Evolutionary conservation across 73 alveolate genomes (phyloP).

Genomic region (Paramecium primaurelia): DNA sequence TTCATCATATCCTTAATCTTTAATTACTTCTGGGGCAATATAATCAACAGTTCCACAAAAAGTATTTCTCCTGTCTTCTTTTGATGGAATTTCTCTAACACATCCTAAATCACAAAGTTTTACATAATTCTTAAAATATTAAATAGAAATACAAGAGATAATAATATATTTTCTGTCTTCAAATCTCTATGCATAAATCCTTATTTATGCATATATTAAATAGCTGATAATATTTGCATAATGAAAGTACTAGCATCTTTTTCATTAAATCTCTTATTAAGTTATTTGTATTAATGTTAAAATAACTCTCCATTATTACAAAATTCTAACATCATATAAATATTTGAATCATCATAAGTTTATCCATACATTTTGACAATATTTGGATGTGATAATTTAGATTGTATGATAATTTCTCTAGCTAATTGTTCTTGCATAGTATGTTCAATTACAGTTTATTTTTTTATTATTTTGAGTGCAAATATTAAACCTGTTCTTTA

Average conservation of each 20-base stretch:
- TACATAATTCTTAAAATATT: background rate
- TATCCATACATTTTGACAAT: constrained; percentile 44
- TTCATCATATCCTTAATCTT: constrained; percentile 78
- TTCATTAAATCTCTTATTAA: background rate
- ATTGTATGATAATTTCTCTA: background rate
- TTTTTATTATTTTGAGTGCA: constrained; percentile 11
- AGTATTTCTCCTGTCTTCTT: constrained; percentile 71
- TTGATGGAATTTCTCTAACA: constrained; percentile 54
- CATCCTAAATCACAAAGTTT: constrained; percentile 80
- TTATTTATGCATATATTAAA: constrained; percentile 75
- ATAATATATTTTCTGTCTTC: constrained; percentile 54
- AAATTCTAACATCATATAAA: constrained; percentile 29
- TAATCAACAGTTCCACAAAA: constrained; percentile 93
- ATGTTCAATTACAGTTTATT: background rate
- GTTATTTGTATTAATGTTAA: background rate
- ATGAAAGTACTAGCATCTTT: background rate
- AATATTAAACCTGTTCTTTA: background rate
- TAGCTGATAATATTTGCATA: constrained; percentile 65
- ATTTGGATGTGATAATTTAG: constrained; percentile 30
- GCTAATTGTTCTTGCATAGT: background rate
- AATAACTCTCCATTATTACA: constrained; percentile 26
- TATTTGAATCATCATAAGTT: background rate
- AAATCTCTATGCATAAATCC: constrained; percentile 80
- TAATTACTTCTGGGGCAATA: constrained; percentile 89
- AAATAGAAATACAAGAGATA: background rate